phyloP scores from a whole-genome alignment of 2,329 filamentous ascomycete genomes.

The Botrytis fabae region DNA sequence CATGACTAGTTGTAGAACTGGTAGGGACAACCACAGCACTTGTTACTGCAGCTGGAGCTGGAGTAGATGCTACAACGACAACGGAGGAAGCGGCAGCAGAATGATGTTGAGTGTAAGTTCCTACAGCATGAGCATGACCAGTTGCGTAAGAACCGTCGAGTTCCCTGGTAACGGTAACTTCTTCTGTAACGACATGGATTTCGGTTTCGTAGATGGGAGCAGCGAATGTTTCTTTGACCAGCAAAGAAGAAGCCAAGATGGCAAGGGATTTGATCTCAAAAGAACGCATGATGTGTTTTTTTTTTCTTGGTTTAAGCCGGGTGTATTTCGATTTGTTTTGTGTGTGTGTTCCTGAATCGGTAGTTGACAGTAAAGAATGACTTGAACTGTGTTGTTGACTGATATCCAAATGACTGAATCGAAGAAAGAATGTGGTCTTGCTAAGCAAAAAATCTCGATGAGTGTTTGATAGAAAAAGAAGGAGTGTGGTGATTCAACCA shows the following conservation, averaged over 20 bases:
- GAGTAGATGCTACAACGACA: slow-evolving; percentile 20
- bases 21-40: slow-evolving; percentile 2
- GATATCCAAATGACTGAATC: slow-evolving; percentile 20
- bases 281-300: slow-evolving; percentile 33
- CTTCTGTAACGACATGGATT: slow-evolving; percentile 32
- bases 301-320: background rate
- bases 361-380: slow-evolving; percentile 11
- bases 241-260: slow-evolving; percentile 38
- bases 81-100: slow-evolving; percentile 16
- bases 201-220: slow-evolving; percentile 31
- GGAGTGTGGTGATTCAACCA: slow-evolving; percentile 32
- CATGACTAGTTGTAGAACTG: background rate
- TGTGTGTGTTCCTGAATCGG: slow-evolving; percentile 15
- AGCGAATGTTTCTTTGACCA: slow-evolving; percentile 37
- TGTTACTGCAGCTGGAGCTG: background rate
- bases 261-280: slow-evolving; percentile 33
- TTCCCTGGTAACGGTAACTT: slow-evolving; percentile 32
- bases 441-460: slow-evolving; percentile 15
- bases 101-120: slow-evolving; percentile 30
- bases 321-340: background rate
- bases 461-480: slow-evolving; percentile 12
- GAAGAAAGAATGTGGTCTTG: slow-evolving; percentile 12
- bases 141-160: slow-evolving; percentile 32
- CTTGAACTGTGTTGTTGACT: slow-evolving; percentile 5
- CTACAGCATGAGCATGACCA: slow-evolving; percentile 27